phyloP scores from a whole-genome alignment of 768 basidiomycete species.

The Kondoa malvinella region DNA sequence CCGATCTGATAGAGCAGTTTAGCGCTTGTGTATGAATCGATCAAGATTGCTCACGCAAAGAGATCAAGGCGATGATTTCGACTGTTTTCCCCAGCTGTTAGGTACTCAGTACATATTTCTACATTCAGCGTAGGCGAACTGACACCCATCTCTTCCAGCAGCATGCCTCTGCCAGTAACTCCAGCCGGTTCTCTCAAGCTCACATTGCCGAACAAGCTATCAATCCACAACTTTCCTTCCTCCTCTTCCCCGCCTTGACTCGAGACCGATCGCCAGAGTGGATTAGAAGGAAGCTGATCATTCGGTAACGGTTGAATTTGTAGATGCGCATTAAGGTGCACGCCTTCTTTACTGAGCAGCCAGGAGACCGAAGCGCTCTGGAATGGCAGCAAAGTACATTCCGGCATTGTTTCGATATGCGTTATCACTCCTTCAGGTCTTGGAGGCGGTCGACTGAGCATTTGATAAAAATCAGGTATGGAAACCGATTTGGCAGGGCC shows the following conservation, averaged over 20 bases:
- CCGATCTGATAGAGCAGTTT: constrained; percentile 1
- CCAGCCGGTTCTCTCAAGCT: background rate
- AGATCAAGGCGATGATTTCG: constrained; percentile 32
- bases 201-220: background rate
- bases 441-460: too few species aligned
- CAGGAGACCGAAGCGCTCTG: constrained; percentile 31
- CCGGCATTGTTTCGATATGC: too few species aligned
- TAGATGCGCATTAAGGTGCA: background rate
- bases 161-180: constrained; percentile 29
- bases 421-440: too few species aligned
- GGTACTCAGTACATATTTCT: too few species aligned
- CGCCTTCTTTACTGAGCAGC: constrained; percentile 29
- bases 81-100: constrained; percentile 37
- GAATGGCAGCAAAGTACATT: constrained; percentile 31
- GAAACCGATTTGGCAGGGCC: too few species aligned
- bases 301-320: background rate
- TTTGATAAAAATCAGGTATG: too few species aligned
- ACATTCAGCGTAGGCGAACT: too few species aligned
- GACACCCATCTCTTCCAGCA: constrained; percentile 36
- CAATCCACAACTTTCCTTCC: background rate
- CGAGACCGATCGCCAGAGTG: background rate
- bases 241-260: background rate
- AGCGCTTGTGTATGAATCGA: background rate
- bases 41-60: constrained; percentile 25
- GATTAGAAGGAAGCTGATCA: background rate